Base-by-base conservation (phyloP, 306 rosid genomes). In the Cucumis hystrix region DNA sequence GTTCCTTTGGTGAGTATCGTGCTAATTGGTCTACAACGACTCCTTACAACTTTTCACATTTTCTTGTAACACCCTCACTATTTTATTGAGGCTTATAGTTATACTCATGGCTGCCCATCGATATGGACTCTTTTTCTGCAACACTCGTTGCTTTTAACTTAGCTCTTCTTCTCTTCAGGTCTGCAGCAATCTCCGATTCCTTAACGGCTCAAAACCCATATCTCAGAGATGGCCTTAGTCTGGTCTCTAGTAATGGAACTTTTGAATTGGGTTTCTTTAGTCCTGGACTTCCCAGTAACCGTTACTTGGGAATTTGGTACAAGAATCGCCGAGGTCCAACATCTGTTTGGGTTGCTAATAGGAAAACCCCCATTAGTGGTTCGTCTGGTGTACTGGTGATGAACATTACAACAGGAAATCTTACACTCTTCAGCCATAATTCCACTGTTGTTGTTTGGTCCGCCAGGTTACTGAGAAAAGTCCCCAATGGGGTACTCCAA, bases 271-370 rank as follows among this genome's bases (percentile, higher is more conserved):
- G 87, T 11, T 86, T 84, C 78, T 86, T 86, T 77, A 80, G 80
- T 45, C 86, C 87, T 52, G 82, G 83, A 15, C 54, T 16, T 57
- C 79, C 84, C 66, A 59, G 39, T 13, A 21, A 41, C 57, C 77
- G 84, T 21, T 84, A 84, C 84, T 71, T 86, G 84, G 89, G 89
- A 73, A 86, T 86, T 45, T 82, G 86, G 87, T 84, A 39, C 76
- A 70, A 80, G 58, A 78, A 66, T 7, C 82, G 79, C 23, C 75
- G 78, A 8, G 59, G 57, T 11, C 55, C 52, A 18, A 75, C 81
- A 9, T 64, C 81, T 15, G 84, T 83, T 75, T 85, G 88, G 86
- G 84, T 85, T 52, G 88, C 88, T 0, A 85, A 85, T 56, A 25
- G 86, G 37, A 4, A 6, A 14, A 59, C 17, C 13, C 83, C 87